phyloP scores from a whole-genome alignment of 306 rosid species.

The Sphenostylis stenocarpa region DNA sequence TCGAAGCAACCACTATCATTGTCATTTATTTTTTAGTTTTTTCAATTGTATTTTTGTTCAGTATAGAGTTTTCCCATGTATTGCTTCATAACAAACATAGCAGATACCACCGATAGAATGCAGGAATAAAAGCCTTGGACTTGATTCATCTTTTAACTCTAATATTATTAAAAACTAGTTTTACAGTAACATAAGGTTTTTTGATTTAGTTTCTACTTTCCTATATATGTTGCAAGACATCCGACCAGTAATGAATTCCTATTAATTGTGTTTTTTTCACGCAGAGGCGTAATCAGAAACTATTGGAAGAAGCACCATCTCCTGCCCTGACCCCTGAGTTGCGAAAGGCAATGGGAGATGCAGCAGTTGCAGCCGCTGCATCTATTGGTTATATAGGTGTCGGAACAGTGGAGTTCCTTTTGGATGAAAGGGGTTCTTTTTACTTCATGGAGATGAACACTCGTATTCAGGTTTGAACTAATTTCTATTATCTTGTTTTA shows the following conservation, averaged over 20 bases:
- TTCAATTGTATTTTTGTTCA: not conserved
- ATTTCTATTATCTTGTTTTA: conserved; percentile 21
- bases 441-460: conserved; percentile 99
- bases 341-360: conserved; percentile 99
- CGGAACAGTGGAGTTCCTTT: conserved; percentile 92
- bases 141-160: not conserved
- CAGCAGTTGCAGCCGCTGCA: conserved; percentile 98
- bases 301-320: conserved; percentile 98
- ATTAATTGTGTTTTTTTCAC: conserved; percentile 29
- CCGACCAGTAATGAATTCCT: conserved; percentile 15
- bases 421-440: conserved; percentile 99
- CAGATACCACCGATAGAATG: conserved; percentile 11
- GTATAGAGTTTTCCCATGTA: not conserved
- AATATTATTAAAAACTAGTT: conserved; percentile 2
- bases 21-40: not conserved
- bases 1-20: not conserved
- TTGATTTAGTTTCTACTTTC: conserved; percentile 14
- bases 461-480: conserved; percentile 79
- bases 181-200: conserved; percentile 5
- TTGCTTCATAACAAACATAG: not conserved
- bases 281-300: conserved; percentile 94
- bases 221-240: conserved; percentile 13
- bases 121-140: not conserved
- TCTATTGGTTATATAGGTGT: conserved; percentile 96
- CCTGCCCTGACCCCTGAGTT: conserved; percentile 94